A percentile compares a stretch with the other conserved stretches of the same genome.
These are phyloP conservation scores for Backusella macrospora DNA, from an alignment of 192 early-diverging fungal species.

Conservation along the genomic window DNA sequence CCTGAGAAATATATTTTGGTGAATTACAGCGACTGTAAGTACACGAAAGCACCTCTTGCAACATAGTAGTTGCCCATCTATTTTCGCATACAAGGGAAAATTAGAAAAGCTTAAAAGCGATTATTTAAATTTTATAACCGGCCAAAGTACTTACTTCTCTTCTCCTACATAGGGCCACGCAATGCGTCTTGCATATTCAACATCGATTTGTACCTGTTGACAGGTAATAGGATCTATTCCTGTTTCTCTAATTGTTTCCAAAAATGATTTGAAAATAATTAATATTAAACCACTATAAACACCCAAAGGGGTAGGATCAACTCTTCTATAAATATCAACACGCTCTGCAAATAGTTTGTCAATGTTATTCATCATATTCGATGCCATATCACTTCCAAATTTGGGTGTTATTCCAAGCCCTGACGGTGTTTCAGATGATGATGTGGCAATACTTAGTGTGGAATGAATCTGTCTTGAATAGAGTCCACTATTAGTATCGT, in stretches of 20 bases:
- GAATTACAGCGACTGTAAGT: constrained; percentile 1
- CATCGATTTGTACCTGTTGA: constrained; percentile 71
- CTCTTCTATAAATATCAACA: constrained; percentile 61
- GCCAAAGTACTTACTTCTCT: constrained; percentile 39
- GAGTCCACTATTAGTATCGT: constrained; percentile 13
- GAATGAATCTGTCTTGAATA: constrained; percentile 19
- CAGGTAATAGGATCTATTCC: constrained; percentile 55
- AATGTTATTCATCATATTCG: constrained; percentile 58
- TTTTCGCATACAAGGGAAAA: neutral
- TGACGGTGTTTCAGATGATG: constrained; percentile 40
- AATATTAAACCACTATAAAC: constrained; percentile 56
- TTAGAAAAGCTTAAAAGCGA: neutral
- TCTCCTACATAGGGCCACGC: constrained; percentile 51
- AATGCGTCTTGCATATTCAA: constrained; percentile 54
- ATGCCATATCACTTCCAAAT: constrained; percentile 41
- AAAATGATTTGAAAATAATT: constrained; percentile 64
- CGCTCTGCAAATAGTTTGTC: constrained; percentile 72
- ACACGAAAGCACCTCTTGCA: constrained; percentile 16
- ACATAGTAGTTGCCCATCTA: constrained; percentile 15
- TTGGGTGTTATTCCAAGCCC: constrained; percentile 35
- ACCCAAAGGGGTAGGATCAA: constrained; percentile 55
- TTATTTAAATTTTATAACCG: neutral
- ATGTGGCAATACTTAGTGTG: constrained; percentile 32
- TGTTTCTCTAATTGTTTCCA: constrained; percentile 59
- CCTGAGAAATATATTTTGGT: neutral